phyloP scores from a whole-genome alignment of 768 basidiomycete species.

The Tylopilus rubrobrunneus region DNA sequence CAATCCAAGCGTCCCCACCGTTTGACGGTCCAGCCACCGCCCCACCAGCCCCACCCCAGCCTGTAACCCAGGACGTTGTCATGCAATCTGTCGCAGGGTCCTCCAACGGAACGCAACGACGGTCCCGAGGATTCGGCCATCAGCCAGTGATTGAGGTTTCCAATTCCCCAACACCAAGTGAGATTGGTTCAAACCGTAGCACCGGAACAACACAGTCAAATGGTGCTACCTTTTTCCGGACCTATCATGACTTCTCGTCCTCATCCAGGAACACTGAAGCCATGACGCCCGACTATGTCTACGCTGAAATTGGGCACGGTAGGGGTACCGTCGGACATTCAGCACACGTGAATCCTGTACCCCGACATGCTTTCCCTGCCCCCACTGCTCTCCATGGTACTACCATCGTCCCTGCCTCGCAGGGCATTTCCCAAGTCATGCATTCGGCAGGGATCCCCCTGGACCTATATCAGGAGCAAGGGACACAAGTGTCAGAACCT shows the following conservation, averaged over 20 bases:
- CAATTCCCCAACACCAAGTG: constrained; percentile 57
- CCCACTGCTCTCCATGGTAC: constrained; percentile 18
- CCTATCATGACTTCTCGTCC: constrained; percentile 46
- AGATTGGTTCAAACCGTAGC: constrained; percentile 55
- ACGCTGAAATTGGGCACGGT: constrained; percentile 75
- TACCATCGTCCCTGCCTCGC: constrained; percentile 18
- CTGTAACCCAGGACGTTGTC: constrained; percentile 23
- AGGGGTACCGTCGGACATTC: constrained; percentile 40
- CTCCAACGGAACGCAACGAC: constrained; percentile 37
- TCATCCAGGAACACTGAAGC: constrained; percentile 48
- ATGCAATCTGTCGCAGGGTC: constrained; percentile 34
- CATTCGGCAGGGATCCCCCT: constrained; percentile 29
- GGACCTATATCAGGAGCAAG: constrained; percentile 20
- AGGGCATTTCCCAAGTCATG: constrained; percentile 35
- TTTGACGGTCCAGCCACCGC: constrained; percentile 5
- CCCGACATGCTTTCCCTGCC: constrained; percentile 24
- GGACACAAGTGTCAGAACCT: constrained; percentile 8
- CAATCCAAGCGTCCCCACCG: constrained; percentile 13
- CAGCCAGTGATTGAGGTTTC: constrained; percentile 62
- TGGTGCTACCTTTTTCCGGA: constrained; percentile 59
- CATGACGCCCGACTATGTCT: constrained; percentile 69
- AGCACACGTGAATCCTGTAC: constrained; percentile 15
- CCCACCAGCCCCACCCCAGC: constrained; percentile 3
- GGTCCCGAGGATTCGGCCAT: constrained; percentile 42
- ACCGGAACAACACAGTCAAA: constrained; percentile 50